Conservation (phyloP, 2,329 filamentous ascomycete species). For the Fusarium paranaense region DNA sequence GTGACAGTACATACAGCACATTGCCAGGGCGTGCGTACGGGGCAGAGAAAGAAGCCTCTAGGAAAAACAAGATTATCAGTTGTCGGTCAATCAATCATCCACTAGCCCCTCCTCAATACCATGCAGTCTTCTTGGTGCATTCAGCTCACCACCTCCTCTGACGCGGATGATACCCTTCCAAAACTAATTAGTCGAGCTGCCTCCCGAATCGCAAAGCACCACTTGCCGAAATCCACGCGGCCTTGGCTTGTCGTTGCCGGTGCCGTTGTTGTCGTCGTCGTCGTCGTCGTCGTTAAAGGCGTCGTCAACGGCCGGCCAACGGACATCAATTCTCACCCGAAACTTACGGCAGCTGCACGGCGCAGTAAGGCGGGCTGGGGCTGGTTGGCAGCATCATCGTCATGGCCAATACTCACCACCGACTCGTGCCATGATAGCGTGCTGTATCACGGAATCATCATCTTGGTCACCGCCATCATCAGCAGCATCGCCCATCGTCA, state of each 20-base stretch:
- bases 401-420: neutral
- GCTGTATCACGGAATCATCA: slow-evolving; percentile 14
- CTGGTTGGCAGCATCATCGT: slow-evolving; percentile 13
- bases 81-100: slow-evolving; percentile 20
- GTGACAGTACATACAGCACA: neutral
- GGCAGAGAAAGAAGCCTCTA: neutral
- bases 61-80: slow-evolving; percentile 20
- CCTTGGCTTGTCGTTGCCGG: neutral
- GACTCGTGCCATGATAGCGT: slow-evolving; percentile 8
- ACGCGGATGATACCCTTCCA: neutral
- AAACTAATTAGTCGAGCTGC: neutral
- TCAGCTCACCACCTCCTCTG: neutral
- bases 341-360: neutral
- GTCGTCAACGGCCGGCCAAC: slow-evolving; percentile 1
- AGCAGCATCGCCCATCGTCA: slow-evolving; percentile 21
- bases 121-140: slow-evolving; percentile 8
- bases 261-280: neutral
- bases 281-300: neutral
- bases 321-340: neutral
- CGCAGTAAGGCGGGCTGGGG: neutral
- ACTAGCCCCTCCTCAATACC: neutral
- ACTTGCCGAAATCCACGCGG: slow-evolving; percentile 20
- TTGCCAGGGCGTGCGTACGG: slow-evolving; percentile 6
- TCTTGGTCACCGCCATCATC: neutral
- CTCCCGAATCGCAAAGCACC: slow-evolving; percentile 15